These are phyloP conservation scores for Arthrobotrys sphaeroides DNA, from an alignment of 2,329 filamentous ascomycete genomes.

Conservation along the genomic window DNA sequence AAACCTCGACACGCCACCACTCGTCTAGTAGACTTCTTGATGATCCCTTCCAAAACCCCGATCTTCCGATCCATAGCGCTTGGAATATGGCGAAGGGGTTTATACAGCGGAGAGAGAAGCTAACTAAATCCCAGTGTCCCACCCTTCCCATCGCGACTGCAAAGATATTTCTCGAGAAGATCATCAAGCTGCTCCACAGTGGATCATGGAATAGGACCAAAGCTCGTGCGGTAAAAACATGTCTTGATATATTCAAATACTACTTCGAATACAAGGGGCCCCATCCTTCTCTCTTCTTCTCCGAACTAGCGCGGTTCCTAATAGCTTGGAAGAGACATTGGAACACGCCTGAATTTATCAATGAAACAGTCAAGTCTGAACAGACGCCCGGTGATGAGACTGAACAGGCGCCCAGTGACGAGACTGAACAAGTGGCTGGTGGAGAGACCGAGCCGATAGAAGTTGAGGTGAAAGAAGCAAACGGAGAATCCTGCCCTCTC, in stretches of 20 bases:
- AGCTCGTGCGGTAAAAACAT: not conserved
- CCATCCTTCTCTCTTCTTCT: conserved; percentile 9
- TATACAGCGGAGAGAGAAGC: not conserved
- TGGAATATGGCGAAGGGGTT: not conserved
- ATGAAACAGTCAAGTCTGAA: not conserved
- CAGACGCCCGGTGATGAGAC: no score
- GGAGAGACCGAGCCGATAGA: no score
- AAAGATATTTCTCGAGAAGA: conserved; percentile 21
- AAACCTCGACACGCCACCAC: not conserved
- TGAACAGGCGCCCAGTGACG: no score
- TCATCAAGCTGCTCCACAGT: not conserved
- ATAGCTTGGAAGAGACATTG: conserved; percentile 38
- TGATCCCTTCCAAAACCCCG: not conserved
- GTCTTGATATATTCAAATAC: conserved; percentile 29
- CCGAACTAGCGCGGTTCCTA: conserved; percentile 1
- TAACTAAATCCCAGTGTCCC: not conserved
- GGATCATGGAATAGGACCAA: conserved; percentile 4
- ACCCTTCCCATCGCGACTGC: not conserved
- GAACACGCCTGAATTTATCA: not conserved
- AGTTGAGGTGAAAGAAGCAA: not conserved
- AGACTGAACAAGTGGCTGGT: no score
- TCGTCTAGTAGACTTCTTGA: not conserved
- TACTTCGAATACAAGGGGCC: not conserved
- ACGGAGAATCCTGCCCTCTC: not conserved
- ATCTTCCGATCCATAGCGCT: not conserved